Conservation (phyloP, 495 filamentous ascomycete species). For the Penicillium arizonense region DNA sequence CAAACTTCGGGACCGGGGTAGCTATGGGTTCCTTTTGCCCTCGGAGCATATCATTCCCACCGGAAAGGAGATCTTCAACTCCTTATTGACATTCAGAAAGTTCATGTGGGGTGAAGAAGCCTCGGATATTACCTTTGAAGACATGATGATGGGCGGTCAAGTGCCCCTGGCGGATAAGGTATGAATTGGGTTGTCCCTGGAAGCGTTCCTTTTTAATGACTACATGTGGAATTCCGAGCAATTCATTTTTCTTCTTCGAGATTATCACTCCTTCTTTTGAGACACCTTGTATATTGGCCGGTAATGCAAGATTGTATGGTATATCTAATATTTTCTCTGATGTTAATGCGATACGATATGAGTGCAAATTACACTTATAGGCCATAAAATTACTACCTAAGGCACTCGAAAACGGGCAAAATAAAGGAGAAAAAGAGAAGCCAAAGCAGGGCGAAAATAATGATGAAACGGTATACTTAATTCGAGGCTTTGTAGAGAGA, state of each 20-base stretch:
- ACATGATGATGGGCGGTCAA: not conserved
- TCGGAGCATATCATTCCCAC: conserved; percentile 86
- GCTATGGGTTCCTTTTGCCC: conserved; percentile 90
- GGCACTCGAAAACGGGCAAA: too few species aligned
- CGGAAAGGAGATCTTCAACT: conserved; percentile 80
- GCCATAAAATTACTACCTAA: too few species aligned
- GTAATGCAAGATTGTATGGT: too few species aligned
- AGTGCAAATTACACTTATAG: too few species aligned
- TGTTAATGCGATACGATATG: too few species aligned
- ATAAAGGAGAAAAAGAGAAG: too few species aligned
- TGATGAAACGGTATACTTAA: too few species aligned
- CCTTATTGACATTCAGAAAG: conserved; percentile 75
- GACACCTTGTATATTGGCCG: not conserved
- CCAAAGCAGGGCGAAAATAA: too few species aligned
- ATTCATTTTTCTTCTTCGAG: not conserved
- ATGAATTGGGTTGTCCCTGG: not conserved
- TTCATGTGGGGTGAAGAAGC: conserved; percentile 56
- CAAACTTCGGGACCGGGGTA: conserved; percentile 91
- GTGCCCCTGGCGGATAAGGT: not conserved
- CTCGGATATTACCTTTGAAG: not conserved
- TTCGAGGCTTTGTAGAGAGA: too few species aligned
- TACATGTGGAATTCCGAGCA: conserved; percentile 5
- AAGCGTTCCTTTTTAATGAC: not conserved
- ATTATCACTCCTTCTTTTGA: too few species aligned
- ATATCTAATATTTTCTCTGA: too few species aligned